phyloP scores from a whole-genome alignment of 2,329 filamentous ascomycete genomes.

The Neonectria hederae region DNA sequence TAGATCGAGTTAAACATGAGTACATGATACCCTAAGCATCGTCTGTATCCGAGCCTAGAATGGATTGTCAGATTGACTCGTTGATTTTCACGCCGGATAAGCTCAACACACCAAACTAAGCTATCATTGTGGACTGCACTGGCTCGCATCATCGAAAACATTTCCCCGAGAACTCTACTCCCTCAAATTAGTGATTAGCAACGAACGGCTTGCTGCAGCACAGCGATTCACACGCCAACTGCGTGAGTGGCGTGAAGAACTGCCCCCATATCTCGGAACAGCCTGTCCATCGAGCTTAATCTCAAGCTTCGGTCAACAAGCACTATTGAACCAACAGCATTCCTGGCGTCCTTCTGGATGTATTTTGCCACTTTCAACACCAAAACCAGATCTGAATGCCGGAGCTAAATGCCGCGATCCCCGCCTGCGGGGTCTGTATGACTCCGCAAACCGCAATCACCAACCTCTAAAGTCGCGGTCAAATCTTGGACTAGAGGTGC shows the following conservation, averaged over 20 bases:
- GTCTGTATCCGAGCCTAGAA: slow-evolving; percentile 37
- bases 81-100: slow-evolving; percentile 55
- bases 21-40: slow-evolving; percentile 58
- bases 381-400: not conserved
- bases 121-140: slow-evolving; percentile 32
- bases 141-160: slow-evolving; percentile 49
- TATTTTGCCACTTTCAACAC: not conserved
- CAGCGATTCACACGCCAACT: slow-evolving; percentile 50
- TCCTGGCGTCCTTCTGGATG: no score
- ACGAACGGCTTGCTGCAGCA: slow-evolving; percentile 49
- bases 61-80: slow-evolving; percentile 59
- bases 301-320: slow-evolving; percentile 54
- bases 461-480: slow-evolving; percentile 4
- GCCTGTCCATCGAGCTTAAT: slow-evolving; percentile 56
- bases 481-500: not conserved
- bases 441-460: not conserved
- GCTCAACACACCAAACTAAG: not conserved
- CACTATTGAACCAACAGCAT: no score
- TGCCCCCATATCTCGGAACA: slow-evolving; percentile 54
- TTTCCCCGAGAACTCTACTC: slow-evolving; percentile 52
- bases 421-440: slow-evolving; percentile 9
- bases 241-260: slow-evolving; percentile 47
- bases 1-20: slow-evolving; percentile 62
- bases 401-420: slow-evolving; percentile 12
- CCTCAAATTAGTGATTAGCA: slow-evolving; percentile 44